Percentiles rank a stretch among this genome's conserved stretches.
phyloP scores from a whole-genome alignment of 495 filamentous ascomycete genomes.

The Coniosporium apollinis region DNA sequence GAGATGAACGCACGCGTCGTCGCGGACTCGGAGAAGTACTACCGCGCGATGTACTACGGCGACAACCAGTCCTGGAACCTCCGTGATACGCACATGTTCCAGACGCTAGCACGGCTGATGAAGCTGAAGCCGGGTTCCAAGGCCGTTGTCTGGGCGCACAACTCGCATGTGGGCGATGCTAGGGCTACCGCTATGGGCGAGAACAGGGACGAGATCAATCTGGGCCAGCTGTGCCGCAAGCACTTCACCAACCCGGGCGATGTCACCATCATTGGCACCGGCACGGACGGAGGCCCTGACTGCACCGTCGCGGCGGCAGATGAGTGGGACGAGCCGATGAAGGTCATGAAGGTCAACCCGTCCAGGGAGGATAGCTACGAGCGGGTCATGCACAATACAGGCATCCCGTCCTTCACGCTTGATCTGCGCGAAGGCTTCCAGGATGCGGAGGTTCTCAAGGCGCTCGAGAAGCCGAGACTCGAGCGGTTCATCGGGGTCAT shows the following conservation, averaged over 20 bases:
- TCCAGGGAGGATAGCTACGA: slow-evolving; percentile 31
- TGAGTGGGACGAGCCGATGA: slow-evolving; percentile 41
- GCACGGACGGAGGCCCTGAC: slow-evolving; percentile 35
- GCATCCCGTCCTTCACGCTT: slow-evolving; percentile 30
- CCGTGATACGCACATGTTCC: slow-evolving; percentile 42
- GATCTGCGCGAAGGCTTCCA: slow-evolving; percentile 30
- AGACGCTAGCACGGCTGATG: slow-evolving; percentile 32
- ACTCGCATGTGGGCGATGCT: slow-evolving; percentile 44
- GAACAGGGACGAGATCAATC: slow-evolving; percentile 33
- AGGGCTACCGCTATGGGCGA: slow-evolving; percentile 37
- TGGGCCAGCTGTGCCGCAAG: slow-evolving; percentile 40
- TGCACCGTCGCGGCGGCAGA: slow-evolving; percentile 40
- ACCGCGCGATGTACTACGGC: slow-evolving; percentile 42
- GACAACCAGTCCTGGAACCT: slow-evolving; percentile 39
- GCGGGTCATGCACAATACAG: slow-evolving; percentile 28
- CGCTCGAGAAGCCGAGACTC: slow-evolving; percentile 25
- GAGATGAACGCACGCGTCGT: slow-evolving; percentile 41
- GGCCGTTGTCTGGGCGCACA: slow-evolving; percentile 44
- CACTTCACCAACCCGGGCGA: slow-evolving; percentile 28
- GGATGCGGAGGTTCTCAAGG: slow-evolving; percentile 23
- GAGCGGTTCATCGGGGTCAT: slow-evolving; percentile 45
- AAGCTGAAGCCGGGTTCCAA: slow-evolving; percentile 28
- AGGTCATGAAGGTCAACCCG: slow-evolving; percentile 32
- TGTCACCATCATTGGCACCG: slow-evolving; percentile 35
- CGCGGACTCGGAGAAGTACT: slow-evolving; percentile 40